Base-by-base conservation (phyloP, 768 basidiomycete species). In the Lactarius hatsudake region DNA sequence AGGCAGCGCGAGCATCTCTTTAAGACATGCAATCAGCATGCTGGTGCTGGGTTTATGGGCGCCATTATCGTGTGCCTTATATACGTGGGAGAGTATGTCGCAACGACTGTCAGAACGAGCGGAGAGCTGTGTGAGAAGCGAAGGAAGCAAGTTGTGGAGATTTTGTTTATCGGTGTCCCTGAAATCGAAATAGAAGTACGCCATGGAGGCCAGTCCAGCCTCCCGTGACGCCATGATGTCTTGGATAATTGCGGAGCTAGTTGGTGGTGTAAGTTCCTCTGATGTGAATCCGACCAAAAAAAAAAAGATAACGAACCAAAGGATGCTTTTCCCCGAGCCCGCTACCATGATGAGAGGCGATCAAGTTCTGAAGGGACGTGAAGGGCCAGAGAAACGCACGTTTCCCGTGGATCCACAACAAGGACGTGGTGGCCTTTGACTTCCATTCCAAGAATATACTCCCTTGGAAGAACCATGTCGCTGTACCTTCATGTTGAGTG, bases 361-460 rank as follows among this genome's bases (percentile, higher is more conserved):
- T 61, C 36, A 51, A 20, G 3, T 30, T 55, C 7, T 5, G 5
- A 1, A 5, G 36, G 42, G 30, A 28, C 9, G 6, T 30, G 12
- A 23, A 18, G 43, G 5, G 9, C 20, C 3, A 32, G 36, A 40
- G 5, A 1, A 20, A 1, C 60, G 40, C 17, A 61, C 60, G 43
- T n/a, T 61, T 61, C 3, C 60, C 60, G 17, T 61, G 40, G 32
- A 61, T 13, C 60, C 60, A 61, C 17, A 61, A 34, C 18, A 61
- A 30, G 23, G 60, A 48, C 13, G 48, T 23, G 12, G n/a, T 10
- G 8, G 48, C 23, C 4, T 51, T 51, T 23, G 48, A 23, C 48
- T 51, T 51, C 48, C 48, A 51, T 51, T 23, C 23, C 23, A 3
- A 3, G 20, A 13, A 51, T 23, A 51, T 51, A 23, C 4, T 13